Base-by-base conservation (phyloP, 1,284 basidiomycete genomes). In the Ustilago cynodontis region DNA sequence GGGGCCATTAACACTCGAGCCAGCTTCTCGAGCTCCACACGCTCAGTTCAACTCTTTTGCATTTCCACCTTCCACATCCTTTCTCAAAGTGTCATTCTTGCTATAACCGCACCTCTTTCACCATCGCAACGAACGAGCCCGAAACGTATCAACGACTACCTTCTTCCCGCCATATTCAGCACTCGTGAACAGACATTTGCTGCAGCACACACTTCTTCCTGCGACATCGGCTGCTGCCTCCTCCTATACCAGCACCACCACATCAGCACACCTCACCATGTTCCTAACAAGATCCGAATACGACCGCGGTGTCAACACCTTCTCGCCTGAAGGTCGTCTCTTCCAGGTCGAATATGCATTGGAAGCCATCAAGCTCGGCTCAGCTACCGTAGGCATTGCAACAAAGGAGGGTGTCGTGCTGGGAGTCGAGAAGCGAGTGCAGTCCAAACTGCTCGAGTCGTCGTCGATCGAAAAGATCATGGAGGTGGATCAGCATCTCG, bases 401-500 rank as follows among this genome's bases (percentile, higher is more conserved):
- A 89, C 88, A 1, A 89, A 91, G 41, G 89, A 94, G 78, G 97
- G 97, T 66, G 93, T 95, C 75, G 90, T 99, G 69, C 92, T 99
- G 72, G 97, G 91, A 58, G 95, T 99, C 72, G 97, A 99, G 89
- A 98, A 99, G 89, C 94, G 97, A 86, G 94, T 98, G 59, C 95
- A 98, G 87, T 98, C 95, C 0, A 93, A 94, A 26, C 90, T 99
- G 61, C 91, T 99, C 79, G 97, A 98, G 88, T 92, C 94, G 20
- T 93, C 91, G 74, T 95, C 94, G 63, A 96, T 99, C 86, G 97
- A 99, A 87, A 99, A 99, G 89, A 99, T 99, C 86, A 98, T 99
- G 95, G 96, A 99, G 89, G 98, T 99, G 83, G 97, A 99, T 88
- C 85, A 88, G 18, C 97, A 99, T 88, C 90, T 99, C 62, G 97